These are phyloP conservation scores for Rutstroemia sp. DNA, from an alignment of 2,329 filamentous ascomycete genomes.

Conservation along the genomic window DNA sequence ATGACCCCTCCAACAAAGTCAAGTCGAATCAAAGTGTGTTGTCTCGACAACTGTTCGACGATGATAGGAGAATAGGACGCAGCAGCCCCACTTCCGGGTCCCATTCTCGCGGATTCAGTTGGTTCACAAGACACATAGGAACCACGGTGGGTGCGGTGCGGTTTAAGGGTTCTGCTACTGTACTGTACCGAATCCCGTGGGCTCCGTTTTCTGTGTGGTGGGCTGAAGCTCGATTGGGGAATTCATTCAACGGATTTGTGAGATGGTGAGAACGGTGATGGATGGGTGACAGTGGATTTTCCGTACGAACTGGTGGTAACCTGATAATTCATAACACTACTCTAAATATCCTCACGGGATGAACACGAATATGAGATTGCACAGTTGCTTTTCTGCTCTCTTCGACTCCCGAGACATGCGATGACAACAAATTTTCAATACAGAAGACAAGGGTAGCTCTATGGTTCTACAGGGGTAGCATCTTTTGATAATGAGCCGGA, in stretches of 20 bases:
- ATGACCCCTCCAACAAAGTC: too few species aligned
- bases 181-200: too few species aligned
- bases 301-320: too few species aligned
- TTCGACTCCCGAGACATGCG: background rate
- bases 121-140: background rate
- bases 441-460: too few species aligned
- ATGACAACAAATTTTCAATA: conserved; percentile 1
- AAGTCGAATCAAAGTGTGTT: background rate
- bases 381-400: background rate
- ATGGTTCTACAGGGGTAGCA: background rate
- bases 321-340: too few species aligned
- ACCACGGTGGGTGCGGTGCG: background rate
- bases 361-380: too few species aligned
- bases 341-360: too few species aligned
- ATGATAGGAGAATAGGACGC: conserved; percentile 2
- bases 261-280: too few species aligned
- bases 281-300: too few species aligned
- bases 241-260: background rate
- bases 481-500: background rate
- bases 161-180: background rate
- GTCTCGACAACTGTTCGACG: conserved; percentile 8
- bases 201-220: background rate
- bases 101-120: background rate
- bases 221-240: background rate
- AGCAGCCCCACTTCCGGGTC: background rate